These are phyloP conservation scores for Stenocarpella maydis DNA, from an alignment of 2,329 filamentous ascomycete genomes.

Conservation along the genomic window DNA sequence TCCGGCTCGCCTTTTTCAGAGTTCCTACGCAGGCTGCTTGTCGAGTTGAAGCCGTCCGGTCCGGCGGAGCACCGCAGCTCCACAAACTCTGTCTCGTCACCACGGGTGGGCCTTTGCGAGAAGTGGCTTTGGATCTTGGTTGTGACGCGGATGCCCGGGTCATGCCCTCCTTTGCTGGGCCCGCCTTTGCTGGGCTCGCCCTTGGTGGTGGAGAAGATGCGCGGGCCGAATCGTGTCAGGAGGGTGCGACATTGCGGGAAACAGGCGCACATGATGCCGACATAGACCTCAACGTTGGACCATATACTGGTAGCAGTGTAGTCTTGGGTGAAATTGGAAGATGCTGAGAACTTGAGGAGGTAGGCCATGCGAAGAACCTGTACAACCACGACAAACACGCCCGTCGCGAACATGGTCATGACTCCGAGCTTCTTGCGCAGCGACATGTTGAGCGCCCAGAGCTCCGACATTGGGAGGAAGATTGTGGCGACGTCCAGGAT, in stretches of 20 bases:
- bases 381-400: constrained; percentile 8
- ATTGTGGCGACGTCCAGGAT: constrained; percentile 50
- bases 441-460: constrained; percentile 50
- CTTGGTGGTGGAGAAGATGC: neutral
- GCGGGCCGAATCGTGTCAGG: constrained; percentile 9
- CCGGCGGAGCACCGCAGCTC: constrained; percentile 2
- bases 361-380: constrained; percentile 18
- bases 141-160: constrained; percentile 6
- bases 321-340: neutral
- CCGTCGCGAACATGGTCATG: constrained; percentile 46
- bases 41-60: constrained; percentile 14
- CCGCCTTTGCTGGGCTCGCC: neutral
- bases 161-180: neutral
- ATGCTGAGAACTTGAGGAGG: constrained; percentile 9
- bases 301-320: constrained; percentile 19
- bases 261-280: constrained; percentile 23
- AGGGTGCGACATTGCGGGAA: constrained; percentile 22
- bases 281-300: constrained; percentile 21
- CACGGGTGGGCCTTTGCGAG: neutral
- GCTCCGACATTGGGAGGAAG: constrained; percentile 48
- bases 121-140: constrained; percentile 15
- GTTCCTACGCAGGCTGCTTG: neutral
- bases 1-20: neutral
- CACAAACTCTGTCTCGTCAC: constrained; percentile 9
- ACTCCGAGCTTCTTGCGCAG: constrained; percentile 51